These are phyloP conservation scores for Debaryomyces tyrocola DNA, from an alignment of 805 yeast species.

Conservation along the genomic window DNA sequence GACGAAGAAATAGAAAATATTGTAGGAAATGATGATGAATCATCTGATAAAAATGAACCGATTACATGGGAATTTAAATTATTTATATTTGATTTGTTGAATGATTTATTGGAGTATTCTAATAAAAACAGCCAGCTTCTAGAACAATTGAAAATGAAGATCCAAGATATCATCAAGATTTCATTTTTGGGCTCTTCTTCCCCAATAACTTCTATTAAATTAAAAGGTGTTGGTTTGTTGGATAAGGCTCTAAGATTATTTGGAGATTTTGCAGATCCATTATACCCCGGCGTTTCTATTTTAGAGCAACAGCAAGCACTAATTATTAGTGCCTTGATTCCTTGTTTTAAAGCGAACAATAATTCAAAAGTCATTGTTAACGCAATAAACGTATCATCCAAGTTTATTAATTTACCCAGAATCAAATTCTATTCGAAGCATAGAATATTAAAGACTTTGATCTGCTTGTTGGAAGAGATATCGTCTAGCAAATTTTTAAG, in stretches of 20 bases:
- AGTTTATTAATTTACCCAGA: constrained; percentile 54
- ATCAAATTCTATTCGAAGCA: constrained; percentile 46
- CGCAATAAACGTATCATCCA: constrained; percentile 78
- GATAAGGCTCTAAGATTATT: constrained; percentile 61
- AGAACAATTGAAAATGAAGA: constrained; percentile 40
- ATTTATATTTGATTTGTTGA: constrained; percentile 47
- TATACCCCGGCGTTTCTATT: constrained; percentile 66
- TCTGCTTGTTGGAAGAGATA: constrained; percentile 63
- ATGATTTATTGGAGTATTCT: constrained; percentile 42
- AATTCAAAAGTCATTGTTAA: constrained; percentile 71
- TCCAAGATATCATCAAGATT: constrained; percentile 69
- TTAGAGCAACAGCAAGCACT: constrained; percentile 95
- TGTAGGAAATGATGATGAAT: constrained; percentile 35
- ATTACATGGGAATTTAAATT: constrained; percentile 57
- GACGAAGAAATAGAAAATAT: constrained; percentile 44
- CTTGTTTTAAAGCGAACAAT: constrained; percentile 76
- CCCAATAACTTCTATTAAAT: constrained; percentile 56
- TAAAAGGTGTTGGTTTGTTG: constrained; percentile 65
- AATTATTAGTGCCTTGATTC: constrained; percentile 83
- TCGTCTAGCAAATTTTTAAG: constrained; percentile 41
- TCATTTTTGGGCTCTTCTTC: constrained; percentile 84
- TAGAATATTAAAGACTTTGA: constrained; percentile 60
- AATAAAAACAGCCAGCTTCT: constrained; percentile 37
- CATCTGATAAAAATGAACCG: constrained; percentile 51
- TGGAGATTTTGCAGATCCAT: constrained; percentile 66